These are phyloP conservation scores for Leishmania tropica DNA, from an alignment of 208 protist species.

Conservation along the genomic window DNA sequence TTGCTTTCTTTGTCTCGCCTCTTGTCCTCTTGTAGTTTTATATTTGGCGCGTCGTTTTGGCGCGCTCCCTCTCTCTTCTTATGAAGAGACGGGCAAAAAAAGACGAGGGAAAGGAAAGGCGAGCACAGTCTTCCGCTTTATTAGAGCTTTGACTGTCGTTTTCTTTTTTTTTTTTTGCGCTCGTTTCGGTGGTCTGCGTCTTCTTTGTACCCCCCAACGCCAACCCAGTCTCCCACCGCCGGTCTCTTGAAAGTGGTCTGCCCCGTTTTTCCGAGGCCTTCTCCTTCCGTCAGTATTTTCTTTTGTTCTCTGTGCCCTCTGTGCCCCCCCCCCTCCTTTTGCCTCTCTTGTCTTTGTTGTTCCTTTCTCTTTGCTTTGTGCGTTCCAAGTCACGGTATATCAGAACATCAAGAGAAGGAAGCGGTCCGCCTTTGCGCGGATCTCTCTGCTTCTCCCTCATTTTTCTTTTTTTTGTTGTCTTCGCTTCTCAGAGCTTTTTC, in stretches of 20 bases:
- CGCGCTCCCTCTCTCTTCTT: not conserved
- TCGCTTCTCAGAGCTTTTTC: not conserved
- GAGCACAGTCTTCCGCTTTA: not conserved
- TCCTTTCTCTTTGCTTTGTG: not conserved
- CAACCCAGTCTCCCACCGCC: not conserved
- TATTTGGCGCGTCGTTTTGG: not conserved
- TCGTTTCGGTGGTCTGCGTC: not conserved
- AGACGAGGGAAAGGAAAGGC: not conserved
- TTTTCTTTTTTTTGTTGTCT: not conserved
- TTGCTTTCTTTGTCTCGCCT: not conserved
- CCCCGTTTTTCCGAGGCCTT: not conserved
- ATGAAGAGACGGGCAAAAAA: not conserved
- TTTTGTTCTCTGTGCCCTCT: no score
- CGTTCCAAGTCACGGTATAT: not conserved
- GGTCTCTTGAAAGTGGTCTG: not conserved
- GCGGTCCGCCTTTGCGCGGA: not conserved
- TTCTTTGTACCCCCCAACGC: not conserved
- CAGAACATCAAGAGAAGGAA: not conserved
- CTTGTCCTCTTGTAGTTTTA: not conserved
- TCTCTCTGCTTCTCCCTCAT: not conserved
- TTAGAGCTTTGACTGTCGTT: not conserved
- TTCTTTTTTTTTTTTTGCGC: conserved; percentile 6
- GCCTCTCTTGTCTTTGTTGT: not conserved
- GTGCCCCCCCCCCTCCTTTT: not conserved
- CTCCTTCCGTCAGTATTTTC: not conserved